Base-by-base conservation (phyloP, 1,284 basidiomycete genomes). In the Rhodotorula sp. region DNA sequence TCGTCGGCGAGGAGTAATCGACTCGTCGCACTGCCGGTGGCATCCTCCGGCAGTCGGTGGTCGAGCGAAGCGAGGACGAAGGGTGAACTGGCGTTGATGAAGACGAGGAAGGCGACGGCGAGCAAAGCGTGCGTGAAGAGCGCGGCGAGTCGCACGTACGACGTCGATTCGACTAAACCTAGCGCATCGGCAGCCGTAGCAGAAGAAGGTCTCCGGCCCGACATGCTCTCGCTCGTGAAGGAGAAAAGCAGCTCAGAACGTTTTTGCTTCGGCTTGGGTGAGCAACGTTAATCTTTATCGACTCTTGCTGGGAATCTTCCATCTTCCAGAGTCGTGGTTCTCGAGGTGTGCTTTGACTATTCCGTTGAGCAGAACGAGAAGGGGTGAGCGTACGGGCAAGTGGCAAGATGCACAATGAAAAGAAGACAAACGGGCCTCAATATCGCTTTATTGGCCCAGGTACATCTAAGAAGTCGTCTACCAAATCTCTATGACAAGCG, bases 1-100 rank as follows among this genome's bases (percentile, higher is more conserved):
- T 77, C 76, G 55, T 77, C 76, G 15, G 70, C 72, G 58, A 75
- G 63, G 59, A 77, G 68, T 14, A 75, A 53, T 6, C 54, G 65
- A 15, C 68, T 70, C 20, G 69, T 71, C 14, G 72, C 42, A 8
- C 44, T 45, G 2, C 74, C 68, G 3, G 61, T 33, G 12, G 20
- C 12, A 10, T 53, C 29, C 4, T 45, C 26, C 4, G 68, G 65
- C 10, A 74, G 61, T 37, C 10, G 33, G 22, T 45, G 6, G 15
- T 70, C 15, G 49, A 71, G 51, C 26, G 46, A 18, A 29, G 62
- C 46, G 29, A 74, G 68, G 20, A 75, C 51, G 63, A 73, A 72
- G 1, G 74, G 68, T n/a, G 70, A 66, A 17, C 65, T 49, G 6
- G 70, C 60, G 60, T 74, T 72, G 49, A 77, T 63, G 62, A 71